phyloP scores from a whole-genome alignment of 148 eudicot species.

The Fagopyrum esculentum region DNA sequence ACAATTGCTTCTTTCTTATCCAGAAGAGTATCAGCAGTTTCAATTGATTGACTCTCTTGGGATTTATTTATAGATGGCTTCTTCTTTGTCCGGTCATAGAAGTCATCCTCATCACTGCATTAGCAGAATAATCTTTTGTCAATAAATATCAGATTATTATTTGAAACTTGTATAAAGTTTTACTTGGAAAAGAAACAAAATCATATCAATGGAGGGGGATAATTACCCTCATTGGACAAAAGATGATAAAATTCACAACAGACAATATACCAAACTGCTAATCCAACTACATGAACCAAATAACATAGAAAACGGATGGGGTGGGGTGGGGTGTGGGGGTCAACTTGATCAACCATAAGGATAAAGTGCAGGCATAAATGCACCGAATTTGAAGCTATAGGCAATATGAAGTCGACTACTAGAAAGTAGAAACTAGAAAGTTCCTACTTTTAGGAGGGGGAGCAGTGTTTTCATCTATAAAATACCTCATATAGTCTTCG shows the following conservation, averaged over 20 bases:
- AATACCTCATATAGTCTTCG: constrained; percentile 70
- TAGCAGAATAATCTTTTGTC: not conserved
- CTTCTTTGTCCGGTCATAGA: constrained; percentile 84
- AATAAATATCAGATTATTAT: not conserved
- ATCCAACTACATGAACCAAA: not conserved
- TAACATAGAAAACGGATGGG: not conserved
- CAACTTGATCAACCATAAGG: not conserved
- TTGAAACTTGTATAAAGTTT: not conserved
- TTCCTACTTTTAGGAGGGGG: not conserved
- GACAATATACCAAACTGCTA: not conserved
- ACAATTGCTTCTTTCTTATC: constrained; percentile 68
- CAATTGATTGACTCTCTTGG: constrained; percentile 55
- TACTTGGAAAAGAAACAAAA: not conserved
- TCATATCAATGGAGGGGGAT: not conserved
- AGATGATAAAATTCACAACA: not conserved
- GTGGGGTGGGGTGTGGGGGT: too few species aligned
- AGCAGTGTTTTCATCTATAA: not conserved
- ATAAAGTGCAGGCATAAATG: not conserved
- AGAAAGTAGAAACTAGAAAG: not conserved
- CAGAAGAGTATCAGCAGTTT: constrained; percentile 96
- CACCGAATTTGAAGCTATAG: not conserved
- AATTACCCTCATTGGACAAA: not conserved
- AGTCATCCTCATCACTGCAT: constrained; percentile 88
- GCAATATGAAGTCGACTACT: not conserved
- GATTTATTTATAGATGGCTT: constrained; percentile 44